A percentile compares a stretch with the other conserved stretches of the same genome.
phyloP scores from a whole-genome alignment of 1,284 basidiomycete genomes.

The Tetrapyrgos nigripes region DNA sequence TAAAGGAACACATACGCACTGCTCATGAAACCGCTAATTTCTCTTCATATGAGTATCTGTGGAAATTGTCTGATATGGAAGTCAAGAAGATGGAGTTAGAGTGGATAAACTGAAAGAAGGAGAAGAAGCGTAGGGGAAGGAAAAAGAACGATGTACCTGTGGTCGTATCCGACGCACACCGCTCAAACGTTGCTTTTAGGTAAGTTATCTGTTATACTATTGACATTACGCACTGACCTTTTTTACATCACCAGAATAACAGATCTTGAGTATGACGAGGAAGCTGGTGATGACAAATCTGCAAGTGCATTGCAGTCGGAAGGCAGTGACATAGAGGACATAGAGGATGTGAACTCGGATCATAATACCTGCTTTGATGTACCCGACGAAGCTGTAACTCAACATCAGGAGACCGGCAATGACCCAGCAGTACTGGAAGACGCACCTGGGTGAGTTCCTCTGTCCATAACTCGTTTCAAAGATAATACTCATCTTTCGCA shows the following conservation, averaged over 20 bases:
- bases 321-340: no score
- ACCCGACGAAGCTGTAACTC: no score
- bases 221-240: neutral
- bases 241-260: neutral
- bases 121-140: neutral
- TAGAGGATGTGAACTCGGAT: no score
- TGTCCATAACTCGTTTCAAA: no score
- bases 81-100: constrained; percentile 15
- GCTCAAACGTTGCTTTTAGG: neutral
- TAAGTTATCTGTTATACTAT: neutral
- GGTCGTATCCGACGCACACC: neutral
- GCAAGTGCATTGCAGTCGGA: no score
- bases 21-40: constrained; percentile 16
- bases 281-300: no score
- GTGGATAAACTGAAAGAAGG: neutral
- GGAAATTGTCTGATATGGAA: constrained; percentile 22
- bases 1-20: constrained; percentile 27
- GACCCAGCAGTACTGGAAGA: no score
- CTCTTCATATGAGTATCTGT: constrained; percentile 18
- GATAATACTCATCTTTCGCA: no score
- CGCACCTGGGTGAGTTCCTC: no score
- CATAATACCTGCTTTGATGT: no score
- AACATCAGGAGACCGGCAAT: no score
- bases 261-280: neutral
- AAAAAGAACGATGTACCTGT: neutral